A percentile compares a stretch with the other conserved stretches of the same genome.
Conservation (phyloP, 2,329 filamentous ascomycete genomes). For the Pyrenophora graminea region DNA sequence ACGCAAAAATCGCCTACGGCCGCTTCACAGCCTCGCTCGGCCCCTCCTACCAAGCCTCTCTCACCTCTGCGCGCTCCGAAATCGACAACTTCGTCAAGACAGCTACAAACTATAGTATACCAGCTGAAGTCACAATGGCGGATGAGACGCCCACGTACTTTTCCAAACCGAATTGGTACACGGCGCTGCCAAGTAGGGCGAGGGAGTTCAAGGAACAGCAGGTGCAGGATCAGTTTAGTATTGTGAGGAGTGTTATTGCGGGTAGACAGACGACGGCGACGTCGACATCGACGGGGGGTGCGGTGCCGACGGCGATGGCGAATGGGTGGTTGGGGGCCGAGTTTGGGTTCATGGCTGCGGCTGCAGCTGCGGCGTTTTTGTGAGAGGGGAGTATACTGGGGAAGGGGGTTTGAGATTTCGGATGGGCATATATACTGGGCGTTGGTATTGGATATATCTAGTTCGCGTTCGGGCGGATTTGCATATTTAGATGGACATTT, state of each 20-base stretch:
- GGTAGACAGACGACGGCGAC: conserved; percentile 18
- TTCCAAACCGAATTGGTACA: conserved; percentile 35
- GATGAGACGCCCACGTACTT: conserved; percentile 28
- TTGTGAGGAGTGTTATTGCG: conserved; percentile 30
- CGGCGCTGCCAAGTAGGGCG: conserved; percentile 33
- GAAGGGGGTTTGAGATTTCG: neutral
- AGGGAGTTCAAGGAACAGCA: conserved; percentile 38
- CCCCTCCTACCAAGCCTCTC: conserved; percentile 31
- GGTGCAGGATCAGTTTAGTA: conserved; percentile 37
- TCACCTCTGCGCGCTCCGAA: conserved; percentile 32
- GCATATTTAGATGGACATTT: too few relatives aligned
- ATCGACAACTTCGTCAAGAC: conserved; percentile 30
- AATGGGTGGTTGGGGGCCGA: conserved; percentile 24
- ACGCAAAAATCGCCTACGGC: conserved; percentile 30
- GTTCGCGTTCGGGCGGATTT: too few relatives aligned
- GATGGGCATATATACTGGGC: neutral
- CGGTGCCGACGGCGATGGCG: conserved; percentile 24
- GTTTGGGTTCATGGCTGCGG: conserved; percentile 36
- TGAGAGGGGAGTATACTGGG: conserved; percentile 6
- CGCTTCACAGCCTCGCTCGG: conserved; percentile 29
- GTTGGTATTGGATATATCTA: neutral
- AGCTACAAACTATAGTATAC: conserved; percentile 33
- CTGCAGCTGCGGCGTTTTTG: conserved; percentile 34
- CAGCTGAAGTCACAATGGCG: conserved; percentile 30
- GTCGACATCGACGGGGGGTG: conserved; percentile 24